Percentiles rank a stretch among this genome's conserved stretches.
Evolutionary conservation across 2,329 filamentous ascomycete species (phyloP).

Genomic region (Pseudogymnoascus sp.): DNA sequence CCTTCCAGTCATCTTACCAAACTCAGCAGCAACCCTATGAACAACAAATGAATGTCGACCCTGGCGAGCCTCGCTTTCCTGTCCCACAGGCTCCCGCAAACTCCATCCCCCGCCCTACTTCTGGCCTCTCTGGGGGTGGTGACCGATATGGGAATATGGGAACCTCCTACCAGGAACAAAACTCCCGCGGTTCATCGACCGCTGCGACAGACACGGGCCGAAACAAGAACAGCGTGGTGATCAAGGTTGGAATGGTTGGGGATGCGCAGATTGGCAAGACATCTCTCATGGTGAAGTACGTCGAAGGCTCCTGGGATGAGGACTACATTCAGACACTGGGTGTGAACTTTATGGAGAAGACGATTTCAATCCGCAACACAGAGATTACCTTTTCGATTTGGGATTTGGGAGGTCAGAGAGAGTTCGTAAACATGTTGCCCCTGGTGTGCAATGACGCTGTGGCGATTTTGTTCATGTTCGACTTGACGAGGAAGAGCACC

Average conservation of each 20-base stretch:
- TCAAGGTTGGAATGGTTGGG: constrained; percentile 99
- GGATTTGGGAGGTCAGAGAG: constrained; percentile 94
- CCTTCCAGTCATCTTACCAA: constrained; percentile 25
- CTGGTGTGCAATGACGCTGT: constrained; percentile 99
- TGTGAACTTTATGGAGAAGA: constrained; percentile 99
- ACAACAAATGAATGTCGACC: constrained; percentile 17
- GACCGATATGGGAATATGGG: constrained; percentile 25
- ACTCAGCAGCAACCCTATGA: constrained; percentile 21
- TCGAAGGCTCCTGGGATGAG: constrained; percentile 98
- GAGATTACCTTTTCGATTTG: constrained; percentile 99
- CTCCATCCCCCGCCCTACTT: constrained; percentile 28
- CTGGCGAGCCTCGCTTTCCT: constrained; percentile 25
- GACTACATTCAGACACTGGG: constrained; percentile 98
- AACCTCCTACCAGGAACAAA: constrained; percentile 27
- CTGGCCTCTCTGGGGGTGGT: constrained; percentile 26
- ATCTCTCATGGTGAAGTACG: constrained; percentile 98
- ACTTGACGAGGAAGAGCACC: constrained; percentile 94
- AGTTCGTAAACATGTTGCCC: constrained; percentile 99
- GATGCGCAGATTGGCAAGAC: constrained; percentile 99
- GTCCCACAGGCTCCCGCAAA: constrained; percentile 25
- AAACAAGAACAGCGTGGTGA: constrained; percentile 68
- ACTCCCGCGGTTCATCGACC: constrained; percentile 21
- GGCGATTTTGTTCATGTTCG: constrained; percentile 99
- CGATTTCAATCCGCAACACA: constrained; percentile 96
- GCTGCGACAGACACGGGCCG: constrained; percentile 21